Evolutionary conservation across 805 yeast species (phyloP).

Genomic region (Hanseniaspora valbyensis): DNA sequence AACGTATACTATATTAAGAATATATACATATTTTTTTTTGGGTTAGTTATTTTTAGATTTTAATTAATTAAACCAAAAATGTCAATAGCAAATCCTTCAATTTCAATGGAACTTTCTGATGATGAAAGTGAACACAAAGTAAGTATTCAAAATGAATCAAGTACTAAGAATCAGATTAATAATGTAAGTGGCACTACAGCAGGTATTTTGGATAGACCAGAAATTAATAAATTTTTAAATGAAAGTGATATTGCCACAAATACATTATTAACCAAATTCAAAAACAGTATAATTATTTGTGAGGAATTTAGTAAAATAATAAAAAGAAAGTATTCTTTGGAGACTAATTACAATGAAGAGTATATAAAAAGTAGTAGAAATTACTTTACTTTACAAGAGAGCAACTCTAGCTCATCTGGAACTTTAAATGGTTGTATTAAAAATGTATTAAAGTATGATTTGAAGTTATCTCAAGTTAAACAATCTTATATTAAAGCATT

Average conservation of each 20-base stretch:
- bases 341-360: slow-evolving; percentile 67
- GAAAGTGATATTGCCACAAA: slow-evolving; percentile 66
- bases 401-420: slow-evolving; percentile 25
- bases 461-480: slow-evolving; percentile 59
- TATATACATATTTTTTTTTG: neutral
- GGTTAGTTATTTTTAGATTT: neutral
- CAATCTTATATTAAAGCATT: slow-evolving; percentile 67
- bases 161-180: neutral
- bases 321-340: slow-evolving; percentile 65
- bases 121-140: neutral
- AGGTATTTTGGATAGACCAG: slow-evolving; percentile 30
- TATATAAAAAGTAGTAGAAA: slow-evolving; percentile 58
- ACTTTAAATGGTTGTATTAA: slow-evolving; percentile 59
- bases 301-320: slow-evolving; percentile 76
- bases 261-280: slow-evolving; percentile 56
- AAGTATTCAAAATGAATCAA: neutral
- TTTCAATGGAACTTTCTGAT: neutral
- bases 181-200: neutral
- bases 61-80: neutral
- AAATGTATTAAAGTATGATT: slow-evolving; percentile 65
- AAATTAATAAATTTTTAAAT: slow-evolving; percentile 41
- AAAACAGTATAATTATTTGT: slow-evolving; percentile 68
- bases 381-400: slow-evolving; percentile 23
- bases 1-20: no score
- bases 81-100: slow-evolving; percentile 13